Conservation (phyloP, 1,284 basidiomycete genomes). For the Inonotus obliquus region DNA sequence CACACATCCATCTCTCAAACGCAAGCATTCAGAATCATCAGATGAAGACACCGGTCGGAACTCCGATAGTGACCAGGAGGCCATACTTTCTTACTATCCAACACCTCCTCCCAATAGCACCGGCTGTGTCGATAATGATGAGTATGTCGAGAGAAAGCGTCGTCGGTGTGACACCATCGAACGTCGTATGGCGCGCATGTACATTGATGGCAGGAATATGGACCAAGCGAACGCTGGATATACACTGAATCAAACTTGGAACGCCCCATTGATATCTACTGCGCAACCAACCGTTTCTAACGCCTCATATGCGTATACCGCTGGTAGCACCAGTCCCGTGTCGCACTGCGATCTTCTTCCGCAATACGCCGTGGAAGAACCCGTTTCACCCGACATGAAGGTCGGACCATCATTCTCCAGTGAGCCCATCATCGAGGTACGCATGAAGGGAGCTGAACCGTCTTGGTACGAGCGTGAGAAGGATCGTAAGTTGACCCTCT, state of each 20-base stretch:
- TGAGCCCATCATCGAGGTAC: constrained; percentile 13
- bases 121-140: neutral
- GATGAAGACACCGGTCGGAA: constrained; percentile 11
- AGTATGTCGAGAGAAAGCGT: constrained; percentile 6
- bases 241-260: neutral
- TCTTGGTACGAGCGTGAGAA: constrained; percentile 19
- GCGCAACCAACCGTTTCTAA: constrained; percentile 1
- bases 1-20: constrained; percentile 12
- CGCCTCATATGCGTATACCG: constrained; percentile 11
- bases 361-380: constrained; percentile 17
- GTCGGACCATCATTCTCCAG: neutral
- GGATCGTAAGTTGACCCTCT: constrained; percentile 9
- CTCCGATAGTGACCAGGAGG: constrained; percentile 6
- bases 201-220: neutral
- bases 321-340: constrained; percentile 9
- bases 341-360: neutral
- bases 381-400: constrained; percentile 8
- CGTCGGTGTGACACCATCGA: constrained; percentile 15
- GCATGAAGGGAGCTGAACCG: constrained; percentile 18
- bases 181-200: constrained; percentile 16
- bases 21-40: constrained; percentile 17
- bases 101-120: constrained; percentile 4
- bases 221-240: neutral
- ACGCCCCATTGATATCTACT: neutral
- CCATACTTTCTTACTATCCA: neutral